Evolutionary conservation across 2,329 filamentous ascomycete species (phyloP), one percentile per base, ranked within the genome.

Genomic region (Aspergillus fructus): DNA sequence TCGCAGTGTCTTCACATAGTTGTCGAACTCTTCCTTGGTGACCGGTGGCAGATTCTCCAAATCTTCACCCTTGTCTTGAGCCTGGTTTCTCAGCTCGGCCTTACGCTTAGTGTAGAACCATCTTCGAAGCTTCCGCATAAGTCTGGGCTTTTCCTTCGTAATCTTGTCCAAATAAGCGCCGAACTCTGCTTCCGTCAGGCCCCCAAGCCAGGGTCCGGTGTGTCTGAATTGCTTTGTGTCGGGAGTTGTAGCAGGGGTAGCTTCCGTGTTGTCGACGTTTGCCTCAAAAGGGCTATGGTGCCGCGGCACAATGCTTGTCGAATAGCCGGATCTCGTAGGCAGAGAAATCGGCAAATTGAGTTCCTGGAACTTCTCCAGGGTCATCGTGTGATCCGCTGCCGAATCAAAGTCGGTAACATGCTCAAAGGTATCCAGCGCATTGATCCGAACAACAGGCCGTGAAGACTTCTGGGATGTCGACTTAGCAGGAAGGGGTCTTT

Each of bases 381-480:
- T 92, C 64, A 91, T 78, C 51, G 87, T 84, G 75, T 96, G 91
- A 73, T 96, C 91, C 56, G 88, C 84, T 0, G 92, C 89, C 39
- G 90, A 92, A 62, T 86, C 82, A 75, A 92, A 97, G 69, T 97
- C 92, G 69, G 93, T 96, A 64, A 97, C 83, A 72, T 92, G 89
- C 75, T 97, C 92, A 65, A 87, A 84, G 2, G 91, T 90, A 78
- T 97, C 93, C 62, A 96, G 83, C 59, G 89, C 83, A 67, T 86
- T 87, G 64, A 97, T 78, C 62, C 90, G 85, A 53, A 96, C 83
- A 49, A 90, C 80, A 9, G 92, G 90, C n/a, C 86, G 87, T 45
- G 75, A 78, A 6, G 87, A 85, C 6, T 86, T 86, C 53, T 85
- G 85, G 19, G 86, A 84, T 5, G 91, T 93, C 3, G 89, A 87